Percentiles rank a stretch among this genome's conserved stretches.
phyloP scores from a whole-genome alignment of 2,329 filamentous ascomycete genomes.

The Aspergillus arachidicola region DNA sequence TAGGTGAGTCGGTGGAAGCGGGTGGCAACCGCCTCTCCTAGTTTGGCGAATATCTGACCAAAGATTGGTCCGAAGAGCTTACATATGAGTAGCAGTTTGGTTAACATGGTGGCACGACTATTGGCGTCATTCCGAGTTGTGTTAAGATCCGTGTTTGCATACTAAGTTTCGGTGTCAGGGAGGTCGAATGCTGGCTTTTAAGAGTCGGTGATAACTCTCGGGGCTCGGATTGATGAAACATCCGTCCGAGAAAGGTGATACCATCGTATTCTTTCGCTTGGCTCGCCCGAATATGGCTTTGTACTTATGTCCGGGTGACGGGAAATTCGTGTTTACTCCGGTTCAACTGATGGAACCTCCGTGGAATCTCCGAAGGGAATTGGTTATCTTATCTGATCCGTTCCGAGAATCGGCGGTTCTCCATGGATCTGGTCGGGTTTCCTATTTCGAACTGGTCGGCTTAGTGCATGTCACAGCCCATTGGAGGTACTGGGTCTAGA shows the following conservation, averaged over 20 bases:
- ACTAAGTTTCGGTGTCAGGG: background rate
- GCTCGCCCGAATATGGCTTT: background rate
- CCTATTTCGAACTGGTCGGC: background rate
- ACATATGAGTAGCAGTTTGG: background rate
- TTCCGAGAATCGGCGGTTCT: conserved; percentile 3
- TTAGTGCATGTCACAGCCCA: background rate
- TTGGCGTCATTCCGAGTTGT: background rate
- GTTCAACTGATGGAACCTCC: background rate
- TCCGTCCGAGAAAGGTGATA: background rate
- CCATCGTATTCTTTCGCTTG: background rate
- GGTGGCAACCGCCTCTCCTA: background rate
- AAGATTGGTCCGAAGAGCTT: conserved; percentile 1
- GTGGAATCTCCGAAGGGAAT: background rate
- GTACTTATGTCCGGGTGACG: background rate
- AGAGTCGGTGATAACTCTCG: background rate
- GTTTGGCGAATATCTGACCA: background rate
- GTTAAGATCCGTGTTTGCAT: background rate
- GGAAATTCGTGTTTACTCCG: background rate
- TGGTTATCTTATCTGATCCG: conserved; percentile 9
- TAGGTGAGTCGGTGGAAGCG: conserved; percentile 20
- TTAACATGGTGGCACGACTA: background rate
- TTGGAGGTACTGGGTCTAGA: no score
- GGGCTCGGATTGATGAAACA: background rate
- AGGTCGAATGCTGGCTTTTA: background rate
- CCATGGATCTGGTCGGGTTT: background rate